Evolutionary conservation across 2,329 filamentous ascomycete species (phyloP).

Genomic region (Ascochyta koolunga): DNA sequence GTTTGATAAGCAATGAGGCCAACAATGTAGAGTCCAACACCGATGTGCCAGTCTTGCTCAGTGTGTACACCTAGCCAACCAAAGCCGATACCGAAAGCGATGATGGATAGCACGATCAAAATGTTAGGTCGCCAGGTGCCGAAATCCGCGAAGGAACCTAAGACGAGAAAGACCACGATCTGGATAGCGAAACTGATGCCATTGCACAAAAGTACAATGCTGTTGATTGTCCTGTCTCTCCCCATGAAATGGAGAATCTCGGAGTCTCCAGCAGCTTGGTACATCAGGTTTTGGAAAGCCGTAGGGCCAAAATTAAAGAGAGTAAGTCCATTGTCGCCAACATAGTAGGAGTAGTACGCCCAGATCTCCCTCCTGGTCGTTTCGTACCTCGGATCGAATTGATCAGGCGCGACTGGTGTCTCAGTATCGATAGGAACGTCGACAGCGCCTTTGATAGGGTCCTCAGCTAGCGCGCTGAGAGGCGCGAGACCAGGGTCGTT

Average conservation of each 20-base stretch:
- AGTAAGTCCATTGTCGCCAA: conserved; percentile 68
- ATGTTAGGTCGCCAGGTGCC: conserved; percentile 65
- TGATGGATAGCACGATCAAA: conserved; percentile 61
- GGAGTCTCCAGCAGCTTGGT: conserved; percentile 63
- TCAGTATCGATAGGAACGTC: conserved; percentile 39
- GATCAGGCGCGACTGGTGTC: conserved; percentile 58
- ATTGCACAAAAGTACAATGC: conserved; percentile 66
- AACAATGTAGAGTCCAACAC: conserved; percentile 68
- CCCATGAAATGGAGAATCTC: conserved; percentile 63
- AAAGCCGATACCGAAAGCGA: conserved; percentile 64
- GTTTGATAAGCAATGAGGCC: conserved; percentile 71
- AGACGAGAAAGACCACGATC: conserved; percentile 60
- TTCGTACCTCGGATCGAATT: conserved; percentile 60
- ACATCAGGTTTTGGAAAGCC: conserved; percentile 66
- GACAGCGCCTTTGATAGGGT: conserved; percentile 28
- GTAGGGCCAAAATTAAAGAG: conserved; percentile 59
- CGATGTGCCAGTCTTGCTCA: conserved; percentile 64
- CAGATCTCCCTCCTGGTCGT: conserved; percentile 62
- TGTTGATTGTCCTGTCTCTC: conserved; percentile 42
- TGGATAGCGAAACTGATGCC: conserved; percentile 73
- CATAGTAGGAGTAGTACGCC: conserved; percentile 67
- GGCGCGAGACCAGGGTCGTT: conserved; percentile 33
- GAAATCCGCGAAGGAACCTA: conserved; percentile 66
- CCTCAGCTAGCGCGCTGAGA: conserved; percentile 26
- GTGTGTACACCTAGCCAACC: conserved; percentile 71